These are phyloP conservation scores for Aspergillus sp. DNA, from an alignment of 2,329 filamentous ascomycete genomes.

Conservation along the genomic window DNA sequence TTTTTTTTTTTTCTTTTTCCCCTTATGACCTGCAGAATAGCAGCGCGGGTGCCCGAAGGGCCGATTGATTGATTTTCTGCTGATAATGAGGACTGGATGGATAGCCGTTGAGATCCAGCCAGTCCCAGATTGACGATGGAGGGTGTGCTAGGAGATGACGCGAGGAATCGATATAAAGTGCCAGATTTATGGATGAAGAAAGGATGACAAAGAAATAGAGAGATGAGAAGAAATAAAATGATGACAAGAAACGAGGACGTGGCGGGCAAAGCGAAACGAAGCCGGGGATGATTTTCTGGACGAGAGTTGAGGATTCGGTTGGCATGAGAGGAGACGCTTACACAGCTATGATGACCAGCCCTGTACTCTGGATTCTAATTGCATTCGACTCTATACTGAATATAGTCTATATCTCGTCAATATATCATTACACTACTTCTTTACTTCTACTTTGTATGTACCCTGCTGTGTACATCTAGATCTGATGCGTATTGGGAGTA, in stretches of 20 bases:
- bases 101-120: no score
- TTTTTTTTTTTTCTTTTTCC: not conserved
- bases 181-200: not conserved
- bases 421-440: no score
- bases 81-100: no score
- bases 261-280: not conserved
- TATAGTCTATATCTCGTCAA: no score
- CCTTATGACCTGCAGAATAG: not conserved
- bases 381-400: no score
- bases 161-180: slow-evolving; percentile 1
- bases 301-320: no score
- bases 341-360: no score
- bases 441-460: not conserved
- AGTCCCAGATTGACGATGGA: not conserved
- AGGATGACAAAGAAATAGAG: not conserved
- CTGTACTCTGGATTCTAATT: no score
- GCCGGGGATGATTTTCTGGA: not conserved
- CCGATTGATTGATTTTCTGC: no score
- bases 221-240: not conserved
- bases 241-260: slow-evolving; percentile 26
- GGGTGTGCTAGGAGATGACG: not conserved
- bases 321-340: no score
- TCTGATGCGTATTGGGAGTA: not conserved
- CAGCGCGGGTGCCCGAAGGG: not conserved
- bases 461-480: not conserved